Percentiles rank a stretch among this genome's conserved stretches.
These are phyloP conservation scores for Hibiscus trionum DNA, from an alignment of 345 rosid genomes.

Conservation along the genomic window DNA sequence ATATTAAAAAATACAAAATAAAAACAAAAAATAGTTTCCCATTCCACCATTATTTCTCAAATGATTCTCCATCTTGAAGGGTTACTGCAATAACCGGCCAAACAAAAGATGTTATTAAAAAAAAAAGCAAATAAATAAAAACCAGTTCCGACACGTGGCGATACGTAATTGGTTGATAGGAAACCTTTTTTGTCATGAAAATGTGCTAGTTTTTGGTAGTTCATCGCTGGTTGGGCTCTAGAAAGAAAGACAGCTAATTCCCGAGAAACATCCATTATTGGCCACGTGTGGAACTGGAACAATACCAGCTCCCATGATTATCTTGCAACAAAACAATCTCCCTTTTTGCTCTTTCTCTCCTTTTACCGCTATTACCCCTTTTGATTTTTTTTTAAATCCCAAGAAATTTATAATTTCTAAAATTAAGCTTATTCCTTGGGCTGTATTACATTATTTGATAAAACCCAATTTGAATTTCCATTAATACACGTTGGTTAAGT, in stretches of 20 bases:
- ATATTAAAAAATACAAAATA: neutral
- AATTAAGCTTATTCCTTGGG: too few relatives aligned
- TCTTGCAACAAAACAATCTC: neutral
- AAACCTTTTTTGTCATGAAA: neutral
- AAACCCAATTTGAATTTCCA: too few relatives aligned
- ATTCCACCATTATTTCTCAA: neutral
- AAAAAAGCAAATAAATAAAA: neutral
- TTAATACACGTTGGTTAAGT: too few relatives aligned
- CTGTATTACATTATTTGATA: too few relatives aligned
- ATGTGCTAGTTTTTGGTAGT: constrained; percentile 14
- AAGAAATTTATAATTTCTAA: neutral
- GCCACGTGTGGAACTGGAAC: constrained; percentile 15
- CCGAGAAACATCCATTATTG: neutral
- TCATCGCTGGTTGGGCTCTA: constrained; percentile 23
- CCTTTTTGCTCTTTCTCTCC: too few relatives aligned
- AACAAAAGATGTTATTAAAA: neutral
- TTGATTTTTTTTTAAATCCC: neutral
- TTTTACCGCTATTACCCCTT: neutral
- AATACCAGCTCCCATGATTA: neutral
- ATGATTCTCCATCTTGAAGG: neutral
- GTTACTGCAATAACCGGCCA: neutral
- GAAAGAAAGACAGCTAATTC: constrained; percentile 18
- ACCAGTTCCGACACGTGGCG: neutral
- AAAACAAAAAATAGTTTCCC: neutral
- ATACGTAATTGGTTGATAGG: neutral